Evolutionary conservation across 768 basidiomycete species (phyloP).

Genomic region (Mycena epipterygia): DNA sequence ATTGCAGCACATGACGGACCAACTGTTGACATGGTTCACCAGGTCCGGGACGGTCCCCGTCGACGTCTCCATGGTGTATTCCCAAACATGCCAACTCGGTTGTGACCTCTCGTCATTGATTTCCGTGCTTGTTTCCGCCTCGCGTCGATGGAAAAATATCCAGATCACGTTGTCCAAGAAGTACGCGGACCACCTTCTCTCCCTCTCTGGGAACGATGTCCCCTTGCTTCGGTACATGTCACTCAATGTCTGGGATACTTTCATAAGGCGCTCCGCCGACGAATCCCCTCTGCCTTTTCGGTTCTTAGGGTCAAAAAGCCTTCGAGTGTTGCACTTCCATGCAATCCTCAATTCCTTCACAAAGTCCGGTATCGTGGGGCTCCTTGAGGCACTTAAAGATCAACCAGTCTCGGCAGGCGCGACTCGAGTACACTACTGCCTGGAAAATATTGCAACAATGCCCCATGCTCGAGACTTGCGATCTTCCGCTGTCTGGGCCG

Average conservation of each 20-base stretch:
- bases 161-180: too few relatives aligned
- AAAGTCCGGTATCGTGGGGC: not conserved
- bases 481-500: not conserved
- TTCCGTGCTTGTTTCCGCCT: too few relatives aligned
- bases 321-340: not conserved
- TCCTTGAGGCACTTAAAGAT: not conserved
- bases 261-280: not conserved
- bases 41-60: too few relatives aligned
- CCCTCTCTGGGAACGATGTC: not conserved
- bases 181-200: too few relatives aligned
- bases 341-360: not conserved
- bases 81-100: too few relatives aligned
- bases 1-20: too few relatives aligned
- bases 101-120: too few relatives aligned
- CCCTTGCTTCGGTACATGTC: not conserved
- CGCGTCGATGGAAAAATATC: too few relatives aligned
- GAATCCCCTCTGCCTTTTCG: not conserved
- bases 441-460: not conserved
- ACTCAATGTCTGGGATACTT: not conserved
- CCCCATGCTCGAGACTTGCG: slow-evolving; percentile 1
- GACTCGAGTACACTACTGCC: not conserved
- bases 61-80: too few relatives aligned
- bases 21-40: too few relatives aligned
- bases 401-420: not conserved
- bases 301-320: not conserved